Percentiles rank a stretch among this genome's conserved stretches.
Evolutionary conservation across 805 yeast species (phyloP).

Genomic region (Suhomyces canberraensis): DNA sequence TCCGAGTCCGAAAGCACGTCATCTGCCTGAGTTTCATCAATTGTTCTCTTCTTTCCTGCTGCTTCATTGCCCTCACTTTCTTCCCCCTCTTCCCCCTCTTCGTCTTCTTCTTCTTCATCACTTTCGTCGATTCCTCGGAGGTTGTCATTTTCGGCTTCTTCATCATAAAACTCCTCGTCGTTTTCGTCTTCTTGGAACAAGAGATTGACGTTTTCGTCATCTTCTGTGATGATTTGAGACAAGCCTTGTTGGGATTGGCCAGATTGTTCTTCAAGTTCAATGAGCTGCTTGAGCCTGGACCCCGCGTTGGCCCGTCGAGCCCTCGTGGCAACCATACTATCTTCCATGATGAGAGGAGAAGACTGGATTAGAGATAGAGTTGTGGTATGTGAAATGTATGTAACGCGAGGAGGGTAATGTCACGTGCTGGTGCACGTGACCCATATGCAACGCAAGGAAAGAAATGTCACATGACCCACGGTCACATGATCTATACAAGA

Average conservation of each 20-base stretch:
- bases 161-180: constrained; percentile 24
- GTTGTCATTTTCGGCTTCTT: constrained; percentile 14
- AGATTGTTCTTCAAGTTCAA: constrained; percentile 66
- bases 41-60: constrained; percentile 13
- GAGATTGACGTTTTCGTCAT: constrained; percentile 71
- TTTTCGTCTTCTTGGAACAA: constrained; percentile 56
- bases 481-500: no score
- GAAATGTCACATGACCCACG: no score
- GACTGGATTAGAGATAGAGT: background rate
- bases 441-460: no score
- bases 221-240: constrained; percentile 45
- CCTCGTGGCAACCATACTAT: constrained; percentile 70
- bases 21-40: constrained; percentile 26
- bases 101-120: constrained; percentile 45
- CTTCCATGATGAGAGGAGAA: constrained; percentile 33
- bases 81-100: constrained; percentile 20
- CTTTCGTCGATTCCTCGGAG: constrained; percentile 34
- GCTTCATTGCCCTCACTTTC: constrained; percentile 17
- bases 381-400: background rate
- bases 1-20: constrained; percentile 59
- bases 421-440: background rate
- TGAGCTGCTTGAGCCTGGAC: constrained; percentile 65
- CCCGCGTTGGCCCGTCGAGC: constrained; percentile 88
- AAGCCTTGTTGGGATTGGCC: constrained; percentile 19
- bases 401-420: background rate